A percentile compares a stretch with the other conserved stretches of the same genome.
Conservation (phyloP, 768 basidiomycete species). For the Rhodotorula diobovata region DNA sequence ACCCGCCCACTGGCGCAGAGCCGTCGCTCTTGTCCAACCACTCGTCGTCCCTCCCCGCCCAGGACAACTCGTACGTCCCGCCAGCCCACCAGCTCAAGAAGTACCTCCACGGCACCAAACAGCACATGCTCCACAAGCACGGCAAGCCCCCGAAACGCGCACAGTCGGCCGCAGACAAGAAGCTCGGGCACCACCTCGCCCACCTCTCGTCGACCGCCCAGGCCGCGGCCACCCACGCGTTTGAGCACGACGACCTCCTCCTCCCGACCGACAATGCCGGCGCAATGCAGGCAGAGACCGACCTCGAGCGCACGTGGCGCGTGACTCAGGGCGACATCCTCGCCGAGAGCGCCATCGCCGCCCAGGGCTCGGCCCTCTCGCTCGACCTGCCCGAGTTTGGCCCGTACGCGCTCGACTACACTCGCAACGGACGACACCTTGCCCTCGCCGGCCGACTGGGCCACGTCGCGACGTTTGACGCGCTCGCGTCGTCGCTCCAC, state of each 20-base stretch:
- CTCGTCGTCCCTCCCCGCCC: constrained; percentile 14
- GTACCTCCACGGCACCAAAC: constrained; percentile 28
- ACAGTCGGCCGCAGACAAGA: constrained; percentile 16
- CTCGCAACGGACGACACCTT: constrained; percentile 83
- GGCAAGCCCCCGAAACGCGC: constrained; percentile 3
- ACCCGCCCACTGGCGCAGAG: background rate
- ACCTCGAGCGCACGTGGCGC: constrained; percentile 85
- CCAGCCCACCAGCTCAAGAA: constrained; percentile 21
- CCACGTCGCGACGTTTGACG: constrained; percentile 89
- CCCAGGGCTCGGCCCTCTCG: constrained; percentile 57
- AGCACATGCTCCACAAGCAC: constrained; percentile 23
- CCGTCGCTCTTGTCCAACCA: constrained; percentile 18
- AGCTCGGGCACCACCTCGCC: constrained; percentile 34
- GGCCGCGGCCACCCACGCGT: constrained; percentile 18
- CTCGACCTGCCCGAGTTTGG: constrained; percentile 74
- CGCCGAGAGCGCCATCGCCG: constrained; percentile 45
- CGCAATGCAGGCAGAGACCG: constrained; percentile 66
- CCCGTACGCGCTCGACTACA: constrained; percentile 76
- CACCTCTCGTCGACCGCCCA: constrained; percentile 34
- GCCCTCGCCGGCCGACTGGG: constrained; percentile 78
- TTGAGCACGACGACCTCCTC: constrained; percentile 50
- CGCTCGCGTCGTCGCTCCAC: constrained; percentile 78
- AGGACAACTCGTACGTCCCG: constrained; percentile 21
- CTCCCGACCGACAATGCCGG: constrained; percentile 68
- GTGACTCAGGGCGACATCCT: constrained; percentile 74